Evolutionary conservation across 805 yeast species (phyloP).

Genomic region (Kregervanrija delftensis): DNA sequence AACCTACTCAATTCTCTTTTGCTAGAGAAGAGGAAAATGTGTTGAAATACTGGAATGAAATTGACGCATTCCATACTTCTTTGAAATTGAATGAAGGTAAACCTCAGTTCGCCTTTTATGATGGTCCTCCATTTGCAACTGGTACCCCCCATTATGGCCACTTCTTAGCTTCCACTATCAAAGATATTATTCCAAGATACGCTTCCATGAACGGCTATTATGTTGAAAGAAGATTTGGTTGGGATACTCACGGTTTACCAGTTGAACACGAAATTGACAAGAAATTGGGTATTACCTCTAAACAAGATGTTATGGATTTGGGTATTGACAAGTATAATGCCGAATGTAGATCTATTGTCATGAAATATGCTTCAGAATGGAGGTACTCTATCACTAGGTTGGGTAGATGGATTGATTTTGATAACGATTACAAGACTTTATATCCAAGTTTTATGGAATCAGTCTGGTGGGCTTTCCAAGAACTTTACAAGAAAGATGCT

Average conservation of each 20-base stretch:
- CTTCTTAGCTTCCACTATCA: conserved; percentile 91
- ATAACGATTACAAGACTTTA: conserved; percentile 94
- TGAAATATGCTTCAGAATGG: conserved; percentile 97
- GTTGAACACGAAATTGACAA: conserved; percentile 98
- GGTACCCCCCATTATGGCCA: conserved; percentile 99
- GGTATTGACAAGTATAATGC: conserved; percentile 92
- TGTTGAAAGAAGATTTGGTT: conserved; percentile 96
- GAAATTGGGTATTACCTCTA: conserved; percentile 86
- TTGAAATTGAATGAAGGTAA: conserved; percentile 76
- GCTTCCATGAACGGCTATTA: conserved; percentile 96
- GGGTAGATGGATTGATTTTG: conserved; percentile 99
- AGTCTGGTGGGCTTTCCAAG: conserved; percentile 97
- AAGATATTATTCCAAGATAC: conserved; percentile 95
- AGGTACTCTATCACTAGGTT: conserved; percentile 84
- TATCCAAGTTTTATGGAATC: conserved; percentile 97
- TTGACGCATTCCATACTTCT: conserved; percentile 89
- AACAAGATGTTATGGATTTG: conserved; percentile 88
- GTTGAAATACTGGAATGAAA: conserved; percentile 75
- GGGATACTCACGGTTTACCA: conserved; percentile 99
- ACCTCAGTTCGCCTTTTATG: conserved; percentile 88
- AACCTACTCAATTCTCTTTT: conserved; percentile 50
- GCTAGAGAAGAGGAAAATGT: conserved; percentile 87
- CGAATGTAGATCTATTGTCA: conserved; percentile 94
- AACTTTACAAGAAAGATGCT: conserved; percentile 74
- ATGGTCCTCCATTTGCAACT: conserved; percentile 99